Percentiles rank a stretch among this genome's conserved stretches.
Evolutionary conservation across 2,329 filamentous ascomycete species (phyloP).

Genomic region (Fusarium acutatum): DNA sequence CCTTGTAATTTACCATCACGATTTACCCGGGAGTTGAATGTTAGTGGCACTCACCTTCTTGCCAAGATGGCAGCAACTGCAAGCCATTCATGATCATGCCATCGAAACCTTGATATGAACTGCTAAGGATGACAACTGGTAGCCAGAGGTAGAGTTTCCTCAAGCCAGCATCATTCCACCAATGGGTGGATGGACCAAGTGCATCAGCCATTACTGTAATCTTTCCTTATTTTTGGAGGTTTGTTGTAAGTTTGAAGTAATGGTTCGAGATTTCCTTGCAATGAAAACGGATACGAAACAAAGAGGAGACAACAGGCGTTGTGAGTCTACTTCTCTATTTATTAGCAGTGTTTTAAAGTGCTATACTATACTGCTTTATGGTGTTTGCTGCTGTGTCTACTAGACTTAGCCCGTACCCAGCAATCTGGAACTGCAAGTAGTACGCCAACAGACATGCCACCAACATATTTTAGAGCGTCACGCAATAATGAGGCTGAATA

Average conservation of each 20-base stretch:
- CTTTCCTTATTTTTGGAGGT: too few relatives aligned
- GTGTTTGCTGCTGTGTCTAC: background rate
- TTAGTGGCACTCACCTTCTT: background rate
- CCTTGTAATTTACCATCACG: too few relatives aligned
- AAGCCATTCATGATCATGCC: background rate
- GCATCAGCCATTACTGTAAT: too few relatives aligned
- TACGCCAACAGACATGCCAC: background rate
- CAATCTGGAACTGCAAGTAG: background rate
- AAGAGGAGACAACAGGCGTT: accelerated
- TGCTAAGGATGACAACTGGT: background rate
- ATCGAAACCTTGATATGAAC: background rate
- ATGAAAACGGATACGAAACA: too few relatives aligned
- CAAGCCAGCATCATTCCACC: background rate
- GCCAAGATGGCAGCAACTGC: background rate
- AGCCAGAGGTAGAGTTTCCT: background rate
- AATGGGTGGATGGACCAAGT: background rate
- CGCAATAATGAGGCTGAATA: background rate
- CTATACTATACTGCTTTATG: background rate
- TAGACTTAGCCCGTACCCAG: background rate
- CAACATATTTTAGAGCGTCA: background rate
- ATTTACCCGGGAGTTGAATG: too few relatives aligned
- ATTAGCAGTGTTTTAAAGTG: background rate
- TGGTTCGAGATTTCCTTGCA: accelerated
- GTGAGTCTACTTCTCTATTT: background rate
- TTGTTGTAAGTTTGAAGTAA: background rate